phyloP scores from a whole-genome alignment of 1,139 yeast genomes.

The Sugiyamaella castrensis region DNA sequence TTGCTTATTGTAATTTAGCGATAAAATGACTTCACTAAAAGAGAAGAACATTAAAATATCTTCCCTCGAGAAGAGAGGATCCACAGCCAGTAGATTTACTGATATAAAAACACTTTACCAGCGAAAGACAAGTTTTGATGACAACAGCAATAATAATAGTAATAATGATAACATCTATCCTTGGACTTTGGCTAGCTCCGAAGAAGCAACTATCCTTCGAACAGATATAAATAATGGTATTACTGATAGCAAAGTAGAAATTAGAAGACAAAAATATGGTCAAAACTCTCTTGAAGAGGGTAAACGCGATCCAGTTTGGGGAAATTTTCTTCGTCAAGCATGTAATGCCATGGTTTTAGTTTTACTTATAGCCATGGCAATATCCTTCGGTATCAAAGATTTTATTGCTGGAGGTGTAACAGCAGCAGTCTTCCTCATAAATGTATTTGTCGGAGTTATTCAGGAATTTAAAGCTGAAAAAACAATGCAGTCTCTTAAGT shows the following conservation, averaged over 20 bases:
- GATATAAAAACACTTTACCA: too few relatives aligned
- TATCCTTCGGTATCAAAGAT: constrained; percentile 70
- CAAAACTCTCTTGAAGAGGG: constrained; percentile 62
- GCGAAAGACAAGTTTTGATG: too few relatives aligned
- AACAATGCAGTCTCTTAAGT: constrained; percentile 73
- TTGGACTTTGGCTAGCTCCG: constrained; percentile 26
- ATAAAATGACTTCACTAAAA: too few relatives aligned
- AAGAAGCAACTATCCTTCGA: constrained; percentile 31
- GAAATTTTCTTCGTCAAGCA: constrained; percentile 64
- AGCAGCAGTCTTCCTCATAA: constrained; percentile 63
- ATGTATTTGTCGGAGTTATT: constrained; percentile 64
- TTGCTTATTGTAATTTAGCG: too few relatives aligned
- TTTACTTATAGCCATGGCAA: constrained; percentile 67
- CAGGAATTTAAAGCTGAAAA: constrained; percentile 75
- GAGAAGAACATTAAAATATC: too few relatives aligned
- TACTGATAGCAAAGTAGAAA: constrained; percentile 39
- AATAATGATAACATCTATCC: constrained; percentile 13
- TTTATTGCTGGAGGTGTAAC: constrained; percentile 86
- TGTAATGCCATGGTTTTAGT: constrained; percentile 82
- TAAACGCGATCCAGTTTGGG: constrained; percentile 52
- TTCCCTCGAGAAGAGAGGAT: too few relatives aligned
- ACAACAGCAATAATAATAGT: too few relatives aligned
- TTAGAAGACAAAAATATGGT: constrained; percentile 46
- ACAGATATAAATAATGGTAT: constrained; percentile 52
- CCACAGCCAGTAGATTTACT: too few relatives aligned